A percentile compares a stretch with the other conserved stretches of the same genome.
phyloP scores from a whole-genome alignment of 2,329 filamentous ascomycete species.

The Colletotrichum melonis region DNA sequence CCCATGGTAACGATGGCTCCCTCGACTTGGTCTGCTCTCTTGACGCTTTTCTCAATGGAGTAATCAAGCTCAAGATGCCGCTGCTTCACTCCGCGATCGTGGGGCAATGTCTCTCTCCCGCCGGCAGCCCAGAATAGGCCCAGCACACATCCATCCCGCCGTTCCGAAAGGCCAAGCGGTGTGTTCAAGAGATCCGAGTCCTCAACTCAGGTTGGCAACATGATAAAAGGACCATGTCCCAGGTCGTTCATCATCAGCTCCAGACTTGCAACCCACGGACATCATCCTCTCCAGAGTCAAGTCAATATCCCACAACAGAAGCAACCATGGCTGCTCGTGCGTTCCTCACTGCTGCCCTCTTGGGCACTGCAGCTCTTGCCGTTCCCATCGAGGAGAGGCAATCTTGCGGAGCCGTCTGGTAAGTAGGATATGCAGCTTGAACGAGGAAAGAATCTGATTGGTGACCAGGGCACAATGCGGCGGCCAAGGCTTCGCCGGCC shows the following conservation, averaged over 20 bases:
- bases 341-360: constrained; percentile 30
- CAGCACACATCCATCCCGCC: constrained; percentile 18
- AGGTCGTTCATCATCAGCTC: not conserved
- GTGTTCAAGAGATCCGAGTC: not conserved
- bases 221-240: constrained; percentile 21
- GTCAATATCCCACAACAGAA: not conserved
- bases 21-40: not conserved
- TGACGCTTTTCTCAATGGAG: constrained; percentile 27
- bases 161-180: constrained; percentile 18
- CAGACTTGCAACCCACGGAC: not conserved
- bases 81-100: constrained; percentile 15
- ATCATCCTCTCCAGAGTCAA: not conserved
- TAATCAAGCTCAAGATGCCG: constrained; percentile 25
- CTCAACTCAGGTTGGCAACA: not conserved
- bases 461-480: constrained; percentile 53
- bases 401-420: constrained; percentile 48
- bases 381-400: constrained; percentile 56
- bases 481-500: constrained; percentile 55
- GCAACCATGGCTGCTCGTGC: constrained; percentile 31
- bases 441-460: constrained; percentile 15
- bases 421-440: constrained; percentile 28
- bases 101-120: not conserved
- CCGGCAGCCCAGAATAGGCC: not conserved
- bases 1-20: not conserved
- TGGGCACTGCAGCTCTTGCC: constrained; percentile 47